A percentile compares a stretch with the other conserved stretches of the same genome.
Evolutionary conservation across 2,329 filamentous ascomycete genomes (phyloP).

Genomic region (Talaromyces islandicus): DNA sequence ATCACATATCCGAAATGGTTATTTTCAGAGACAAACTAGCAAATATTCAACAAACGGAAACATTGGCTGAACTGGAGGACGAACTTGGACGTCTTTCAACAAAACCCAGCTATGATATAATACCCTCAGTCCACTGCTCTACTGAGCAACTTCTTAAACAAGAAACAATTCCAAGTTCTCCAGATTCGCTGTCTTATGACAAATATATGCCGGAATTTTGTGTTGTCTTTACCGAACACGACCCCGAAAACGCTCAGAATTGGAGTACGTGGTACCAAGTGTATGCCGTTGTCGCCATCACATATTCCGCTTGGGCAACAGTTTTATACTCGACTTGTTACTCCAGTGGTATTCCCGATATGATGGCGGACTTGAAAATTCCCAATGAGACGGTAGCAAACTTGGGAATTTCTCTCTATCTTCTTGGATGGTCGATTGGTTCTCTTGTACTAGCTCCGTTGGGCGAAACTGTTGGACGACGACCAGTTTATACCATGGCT

Average conservation of each 20-base stretch:
- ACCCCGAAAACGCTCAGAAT: background rate
- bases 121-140: background rate
- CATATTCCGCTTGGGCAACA: conserved; percentile 10
- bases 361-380: conserved; percentile 58
- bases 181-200: background rate
- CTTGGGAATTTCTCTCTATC: conserved; percentile 66
- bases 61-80: background rate
- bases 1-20: background rate
- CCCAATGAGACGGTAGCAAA: conserved; percentile 52
- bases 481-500: conserved; percentile 56
- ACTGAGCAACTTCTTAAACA: background rate
- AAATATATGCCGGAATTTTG: background rate
- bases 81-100: background rate
- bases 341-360: conserved; percentile 60
- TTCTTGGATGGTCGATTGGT: conserved; percentile 63
- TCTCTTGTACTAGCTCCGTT: conserved; percentile 63
- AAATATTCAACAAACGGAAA: background rate
- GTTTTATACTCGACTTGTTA: conserved; percentile 68
- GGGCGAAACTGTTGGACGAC: conserved; percentile 21
- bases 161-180: background rate
- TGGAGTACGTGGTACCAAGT: background rate
- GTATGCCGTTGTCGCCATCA: background rate
- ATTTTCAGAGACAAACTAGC: background rate
- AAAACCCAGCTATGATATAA: background rate
- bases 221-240: background rate